Conservation (phyloP, 495 filamentous ascomycete species). For the Neurospora hispaniola region DNA sequence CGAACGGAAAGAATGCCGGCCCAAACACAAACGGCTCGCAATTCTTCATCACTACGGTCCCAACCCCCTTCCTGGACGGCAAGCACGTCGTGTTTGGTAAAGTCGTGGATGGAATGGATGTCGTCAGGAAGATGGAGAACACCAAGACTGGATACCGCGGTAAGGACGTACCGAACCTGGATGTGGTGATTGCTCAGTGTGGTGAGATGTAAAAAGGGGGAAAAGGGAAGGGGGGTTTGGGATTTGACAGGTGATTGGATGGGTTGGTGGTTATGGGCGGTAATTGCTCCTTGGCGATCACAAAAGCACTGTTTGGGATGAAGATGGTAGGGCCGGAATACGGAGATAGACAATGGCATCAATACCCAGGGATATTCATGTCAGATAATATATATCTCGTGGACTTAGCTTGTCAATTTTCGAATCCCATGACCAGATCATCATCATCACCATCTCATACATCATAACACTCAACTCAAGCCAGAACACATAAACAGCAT, state of each 20-base stretch:
- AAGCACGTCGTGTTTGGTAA: slow-evolving; percentile 96
- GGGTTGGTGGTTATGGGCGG: background rate
- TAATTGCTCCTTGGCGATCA: background rate
- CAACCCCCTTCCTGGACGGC: slow-evolving; percentile 79
- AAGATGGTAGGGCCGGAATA: background rate
- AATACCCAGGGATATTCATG: too few species aligned
- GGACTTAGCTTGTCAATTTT: background rate
- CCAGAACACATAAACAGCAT: background rate
- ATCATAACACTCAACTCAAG: background rate
- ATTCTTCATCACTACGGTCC: slow-evolving; percentile 89
- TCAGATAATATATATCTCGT: background rate
- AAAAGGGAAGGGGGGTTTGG: background rate
- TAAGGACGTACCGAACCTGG: slow-evolving; percentile 71
- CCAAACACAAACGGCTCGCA: slow-evolving; percentile 92
- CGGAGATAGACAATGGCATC: background rate
- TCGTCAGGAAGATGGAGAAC: slow-evolving; percentile 78
- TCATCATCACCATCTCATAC: background rate
- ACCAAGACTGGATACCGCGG: slow-evolving; percentile 62
- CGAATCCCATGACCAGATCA: background rate
- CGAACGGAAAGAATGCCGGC: slow-evolving; percentile 61
- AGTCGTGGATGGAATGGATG: slow-evolving; percentile 82
- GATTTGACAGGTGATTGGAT: background rate
- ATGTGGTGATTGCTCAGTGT: slow-evolving; percentile 78
- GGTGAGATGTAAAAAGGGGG: slow-evolving; percentile 62
- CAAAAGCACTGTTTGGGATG: background rate